These are phyloP conservation scores for Nitzschia sp. DNA, from an alignment of 108 stramenopile species.

Conservation along the genomic window DNA sequence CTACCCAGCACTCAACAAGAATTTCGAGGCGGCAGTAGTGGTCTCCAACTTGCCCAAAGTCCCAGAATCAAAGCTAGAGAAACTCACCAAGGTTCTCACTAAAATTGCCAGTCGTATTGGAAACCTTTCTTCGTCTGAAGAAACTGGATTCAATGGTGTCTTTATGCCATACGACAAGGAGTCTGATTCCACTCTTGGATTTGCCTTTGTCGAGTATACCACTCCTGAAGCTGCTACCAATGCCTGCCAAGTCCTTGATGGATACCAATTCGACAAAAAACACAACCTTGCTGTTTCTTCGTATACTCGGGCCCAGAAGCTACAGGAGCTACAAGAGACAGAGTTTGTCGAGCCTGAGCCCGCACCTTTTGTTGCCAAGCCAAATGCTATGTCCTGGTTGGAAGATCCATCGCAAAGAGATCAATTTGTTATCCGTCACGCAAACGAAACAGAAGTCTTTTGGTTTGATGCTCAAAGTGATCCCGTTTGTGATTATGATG, in stretches of 20 bases:
- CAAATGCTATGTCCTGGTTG: slow-evolving; percentile 88
- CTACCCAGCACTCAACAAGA: slow-evolving; percentile 68
- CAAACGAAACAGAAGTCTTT: slow-evolving; percentile 85
- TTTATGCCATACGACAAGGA: slow-evolving; percentile 65
- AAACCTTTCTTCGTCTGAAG: slow-evolving; percentile 50
- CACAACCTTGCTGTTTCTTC: slow-evolving; percentile 72
- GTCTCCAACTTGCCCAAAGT: slow-evolving; percentile 84
- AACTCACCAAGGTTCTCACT: slow-evolving; percentile 71
- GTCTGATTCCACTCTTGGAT: slow-evolving; percentile 74
- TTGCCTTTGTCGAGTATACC: slow-evolving; percentile 90
- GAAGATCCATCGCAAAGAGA: slow-evolving; percentile 91
- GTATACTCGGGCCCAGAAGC: slow-evolving; percentile 68
- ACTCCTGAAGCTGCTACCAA: slow-evolving; percentile 85
- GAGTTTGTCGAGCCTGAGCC: slow-evolving; percentile 77
- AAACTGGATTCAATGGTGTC: slow-evolving; percentile 52
- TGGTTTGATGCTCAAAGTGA: slow-evolving; percentile 86
- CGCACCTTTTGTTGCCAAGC: slow-evolving; percentile 80
- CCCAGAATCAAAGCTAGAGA: slow-evolving; percentile 72
- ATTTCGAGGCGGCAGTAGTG: slow-evolving; percentile 73
- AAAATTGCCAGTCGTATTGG: slow-evolving; percentile 75
- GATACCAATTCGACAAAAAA: slow-evolving; percentile 91
- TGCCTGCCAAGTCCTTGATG: slow-evolving; percentile 90
- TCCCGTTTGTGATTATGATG: slow-evolving; percentile 91
- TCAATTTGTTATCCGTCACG: slow-evolving; percentile 90
- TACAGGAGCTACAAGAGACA: slow-evolving; percentile 52